A percentile compares a stretch with the other conserved stretches of the same genome.
These are phyloP conservation scores for Beauveria medogensis DNA, from an alignment of 2,329 filamentous ascomycete genomes.

Conservation along the genomic window DNA sequence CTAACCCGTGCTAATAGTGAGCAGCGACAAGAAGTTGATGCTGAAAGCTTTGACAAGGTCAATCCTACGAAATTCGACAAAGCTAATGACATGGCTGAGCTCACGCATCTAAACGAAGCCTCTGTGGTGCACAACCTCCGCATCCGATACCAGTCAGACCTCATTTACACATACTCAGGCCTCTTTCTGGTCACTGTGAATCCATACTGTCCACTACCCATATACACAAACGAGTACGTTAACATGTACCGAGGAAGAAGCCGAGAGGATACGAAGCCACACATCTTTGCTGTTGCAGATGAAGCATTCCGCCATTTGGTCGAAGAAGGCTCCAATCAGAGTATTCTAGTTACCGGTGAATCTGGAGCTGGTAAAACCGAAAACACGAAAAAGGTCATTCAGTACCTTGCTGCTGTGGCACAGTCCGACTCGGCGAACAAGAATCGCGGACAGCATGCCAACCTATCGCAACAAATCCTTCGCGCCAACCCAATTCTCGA, in stretches of 20 bases:
- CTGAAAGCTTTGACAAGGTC: constrained; percentile 92
- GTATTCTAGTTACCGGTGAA: constrained; percentile 94
- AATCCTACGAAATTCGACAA: constrained; percentile 99
- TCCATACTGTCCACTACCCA: constrained; percentile 88
- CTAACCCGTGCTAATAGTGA: constrained; percentile 14
- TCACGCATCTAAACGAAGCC: constrained; percentile 95
- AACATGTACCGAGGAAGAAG: constrained; percentile 94
- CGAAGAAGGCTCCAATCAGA: constrained; percentile 92
- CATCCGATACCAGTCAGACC: constrained; percentile 86
- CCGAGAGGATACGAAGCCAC: constrained; percentile 89
- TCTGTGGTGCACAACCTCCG: constrained; percentile 97
- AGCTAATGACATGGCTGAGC: constrained; percentile 96
- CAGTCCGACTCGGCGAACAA: constrained; percentile 66
- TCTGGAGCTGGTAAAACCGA: constrained; percentile 98
- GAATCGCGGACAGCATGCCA: constrained; percentile 59
- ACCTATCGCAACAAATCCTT: constrained; percentile 91
- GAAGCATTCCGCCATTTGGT: constrained; percentile 93
- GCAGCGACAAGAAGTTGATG: constrained; percentile 78
- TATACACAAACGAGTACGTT: constrained; percentile 94
- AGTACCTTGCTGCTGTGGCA: constrained; percentile 92
- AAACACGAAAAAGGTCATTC: constrained; percentile 99
- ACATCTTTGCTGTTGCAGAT: constrained; percentile 97
- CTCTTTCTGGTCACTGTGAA: constrained; percentile 96
- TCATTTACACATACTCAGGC: constrained; percentile 98
- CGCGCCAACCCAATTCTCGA: constrained; percentile 95